Base-by-base conservation (phyloP, 2,329 filamentous ascomycete genomes). In the Camptophora hylomeconis region DNA sequence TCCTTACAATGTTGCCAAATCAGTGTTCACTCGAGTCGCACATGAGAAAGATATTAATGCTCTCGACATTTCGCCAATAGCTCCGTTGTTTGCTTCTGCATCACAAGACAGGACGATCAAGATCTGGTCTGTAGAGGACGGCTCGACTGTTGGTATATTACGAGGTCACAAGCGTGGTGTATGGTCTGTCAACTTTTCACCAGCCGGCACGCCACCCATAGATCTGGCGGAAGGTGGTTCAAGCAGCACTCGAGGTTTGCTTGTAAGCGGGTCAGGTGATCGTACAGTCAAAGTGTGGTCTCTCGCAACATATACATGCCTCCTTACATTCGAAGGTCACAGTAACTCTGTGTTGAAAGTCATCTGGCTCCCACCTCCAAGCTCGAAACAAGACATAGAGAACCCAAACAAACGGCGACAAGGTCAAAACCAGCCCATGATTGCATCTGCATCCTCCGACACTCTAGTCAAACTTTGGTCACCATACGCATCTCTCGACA, bases 11-110 rank as follows among this genome's bases (percentile, higher is more conserved):
- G 34, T 31, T 17, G 50, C 50, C 3, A 59, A 59, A 43, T 82
- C 82, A 21, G 58, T 75, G 4, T 98, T 81, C 53, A 95, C 89
- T 1, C 72, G 89, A 32, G 92, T 94, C 54, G 89, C 89, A 1
- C 89, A 98, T 55, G 89, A 98, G 49, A 98, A 98, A 52, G 89
- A 98, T 43, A 98, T 98, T 56, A 98, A 98, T 46, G 84, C 89
- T 2, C 70, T 98, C 28, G 83, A 92, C 40, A 67, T 89, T 7
- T 81, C 84, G 39, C 68, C 74, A 13, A 65, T 69, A 2, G 72
- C 72, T 4, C 71, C 75, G n/a, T 58, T 94, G 1, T 95, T 98
- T 48, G 92, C 87, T 3, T 94, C 89, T 1, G 87, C 89, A 17
- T 95, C 87, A 4, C 89, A 98, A 56, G 89, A 98, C 52, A 81